Base-by-base conservation (phyloP, 305 asterid genomes). In the Plantago coronopus region DNA sequence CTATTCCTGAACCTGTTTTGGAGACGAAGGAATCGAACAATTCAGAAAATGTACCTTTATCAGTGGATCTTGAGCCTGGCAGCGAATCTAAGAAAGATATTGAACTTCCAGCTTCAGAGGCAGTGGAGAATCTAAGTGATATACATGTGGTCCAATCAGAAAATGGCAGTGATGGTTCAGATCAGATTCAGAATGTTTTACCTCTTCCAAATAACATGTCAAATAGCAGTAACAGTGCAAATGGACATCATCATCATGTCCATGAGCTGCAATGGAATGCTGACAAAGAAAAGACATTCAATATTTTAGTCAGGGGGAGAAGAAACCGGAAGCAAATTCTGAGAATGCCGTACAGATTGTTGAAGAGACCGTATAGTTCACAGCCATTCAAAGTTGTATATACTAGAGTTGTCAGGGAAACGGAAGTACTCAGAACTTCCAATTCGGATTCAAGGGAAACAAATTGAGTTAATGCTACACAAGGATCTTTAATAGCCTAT, bases 261-360 rank as follows among this genome's bases (percentile, higher is more conserved):
- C 69, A 73, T 59, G 57, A 76, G 63, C 88, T 71, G 79, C 84
- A 66, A 66, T 18, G n/a, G 50, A 69, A 76, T 54, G 73, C 56
- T 48, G 91, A 78, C 37, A 67, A 63, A 67, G 99, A 85, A 66
- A 85, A 76, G 74, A 89, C 96, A 47, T 83, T 89, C 69, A 89
- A 76, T 66, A 83, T 87, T 65, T 81, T 85, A 78, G 83, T 87
- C 48, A 86, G 81, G 80, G 97, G 97, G 70, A 84, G 88, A 76
- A 85, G 97, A 79, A 89, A 85, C 75, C 75, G 78, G 53, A 94
- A 79, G 78, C 99, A 94, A 80, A 81, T 85, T 72, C 55, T 94
- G 78, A 74, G 99, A 72, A 87, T 94, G 95, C 99, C 99, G 17
- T 63, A 87, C 48, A 94, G 95, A 82, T 74, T 89, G 80, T 95